phyloP scores from a whole-genome alignment of 169 alveolate species.

The Plasmodium berghei region DNA sequence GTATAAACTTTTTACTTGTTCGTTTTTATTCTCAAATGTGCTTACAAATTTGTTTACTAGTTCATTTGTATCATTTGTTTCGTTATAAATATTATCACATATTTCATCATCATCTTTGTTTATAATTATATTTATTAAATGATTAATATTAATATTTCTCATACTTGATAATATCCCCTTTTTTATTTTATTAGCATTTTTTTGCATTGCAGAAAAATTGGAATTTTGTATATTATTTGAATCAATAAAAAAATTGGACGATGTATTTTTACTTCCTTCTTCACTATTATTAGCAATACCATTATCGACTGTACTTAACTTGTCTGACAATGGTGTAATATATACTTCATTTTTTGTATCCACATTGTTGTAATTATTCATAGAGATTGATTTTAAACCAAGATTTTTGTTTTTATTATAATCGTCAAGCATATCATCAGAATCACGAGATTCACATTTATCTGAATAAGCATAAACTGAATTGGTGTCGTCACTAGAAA shows the following conservation, averaged over 20 bases:
- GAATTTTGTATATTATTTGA: neutral
- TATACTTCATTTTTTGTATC: neutral
- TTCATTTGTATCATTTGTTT: neutral
- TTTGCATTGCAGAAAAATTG: neutral
- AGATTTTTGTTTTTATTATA: neutral
- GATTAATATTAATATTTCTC: constrained; percentile 43
- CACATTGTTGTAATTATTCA: neutral
- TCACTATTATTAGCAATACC: neutral
- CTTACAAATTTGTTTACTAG: constrained; percentile 64
- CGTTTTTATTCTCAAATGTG: constrained; percentile 28
- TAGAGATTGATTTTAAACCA: too few relatives aligned
- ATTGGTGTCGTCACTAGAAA: constrained; percentile 21
- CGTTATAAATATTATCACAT: neutral
- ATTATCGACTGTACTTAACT: neutral
- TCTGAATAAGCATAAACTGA: constrained; percentile 13
- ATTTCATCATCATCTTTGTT: neutral
- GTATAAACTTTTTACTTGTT: constrained; percentile 33
- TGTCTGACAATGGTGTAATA: neutral
- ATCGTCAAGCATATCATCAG: neutral
- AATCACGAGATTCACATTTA: neutral
- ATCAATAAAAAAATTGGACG: neutral
- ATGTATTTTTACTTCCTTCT: neutral
- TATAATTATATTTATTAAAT: constrained; percentile 41
- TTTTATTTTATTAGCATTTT: neutral
- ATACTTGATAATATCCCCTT: neutral